Evolutionary conservation across 2,329 filamentous ascomycete species (phyloP), one percentile per base, ranked within the genome.

Genomic region (Pestalotiopsis sp.): DNA sequence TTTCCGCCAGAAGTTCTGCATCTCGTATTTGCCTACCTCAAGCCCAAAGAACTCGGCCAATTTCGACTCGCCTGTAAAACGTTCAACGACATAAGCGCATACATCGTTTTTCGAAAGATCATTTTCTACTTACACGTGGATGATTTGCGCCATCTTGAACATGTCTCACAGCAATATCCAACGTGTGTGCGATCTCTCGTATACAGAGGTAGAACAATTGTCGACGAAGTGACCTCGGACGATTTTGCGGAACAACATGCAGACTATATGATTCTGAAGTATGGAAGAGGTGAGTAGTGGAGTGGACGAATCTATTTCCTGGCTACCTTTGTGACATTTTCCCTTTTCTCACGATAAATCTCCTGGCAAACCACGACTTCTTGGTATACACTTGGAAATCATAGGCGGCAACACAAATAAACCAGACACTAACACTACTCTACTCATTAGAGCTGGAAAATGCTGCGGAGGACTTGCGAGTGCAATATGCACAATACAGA

Each of bases 21-120:
- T 60, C 64, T 71, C n/a, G 67, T 77, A n/a, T 76, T 72, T 67
- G 73, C 72, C 17, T 71, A 70, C 55, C 68, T 77, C 17, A 66
- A 68, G 9, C 66, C 71, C 26, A 67, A 73, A 38, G 73, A 76
- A 39, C 40, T 76, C 6, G 67, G 70, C 44, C 70, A 67, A 24
- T 75, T 76, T 44, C 75, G 75, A 5, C 72, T 75, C 9, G 73
- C 72, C 52, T 70, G 69, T 59, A 73, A 65, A 55, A 39, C 67
- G 2, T 75, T 74, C 48, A 73, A 73, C 10, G 70, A 73, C 48
- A 68, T 73, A 35, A 74, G 71, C 17, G 74, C 73, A 7, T 67
- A 70, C 48, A 73, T 73, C 84, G 68, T 89, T 84, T 65, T 87
- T 72, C 55, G 79, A 71, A 48, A 80, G 58, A 60, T 78, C 70